These are phyloP conservation scores for Podospora tetraspora DNA, from an alignment of 495 filamentous ascomycete genomes.

Conservation along the genomic window DNA sequence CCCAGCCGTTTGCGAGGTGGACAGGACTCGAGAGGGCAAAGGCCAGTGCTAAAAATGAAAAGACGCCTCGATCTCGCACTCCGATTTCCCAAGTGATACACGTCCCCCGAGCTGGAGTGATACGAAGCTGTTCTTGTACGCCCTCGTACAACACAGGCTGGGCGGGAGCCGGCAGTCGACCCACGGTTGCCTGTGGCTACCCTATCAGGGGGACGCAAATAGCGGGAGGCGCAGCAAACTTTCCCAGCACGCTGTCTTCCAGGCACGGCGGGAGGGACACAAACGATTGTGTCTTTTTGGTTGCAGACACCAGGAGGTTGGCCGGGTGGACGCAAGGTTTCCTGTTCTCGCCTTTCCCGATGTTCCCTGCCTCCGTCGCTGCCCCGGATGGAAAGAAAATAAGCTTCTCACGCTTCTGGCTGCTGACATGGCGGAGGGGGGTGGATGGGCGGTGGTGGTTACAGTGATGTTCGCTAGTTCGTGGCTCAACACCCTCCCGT, in stretches of 20 bases:
- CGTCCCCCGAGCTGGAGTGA: neutral
- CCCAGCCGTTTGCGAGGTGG: neutral
- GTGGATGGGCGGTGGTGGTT: neutral
- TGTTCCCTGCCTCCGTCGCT: neutral
- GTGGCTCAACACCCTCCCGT: neutral
- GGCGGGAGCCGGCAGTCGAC: neutral
- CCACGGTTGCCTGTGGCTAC: neutral
- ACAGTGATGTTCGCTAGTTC: neutral
- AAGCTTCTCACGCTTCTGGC: neutral
- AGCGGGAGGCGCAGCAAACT: neutral
- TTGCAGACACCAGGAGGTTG: neutral
- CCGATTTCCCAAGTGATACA: neutral
- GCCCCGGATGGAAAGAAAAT: neutral
- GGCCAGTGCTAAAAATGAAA: neutral
- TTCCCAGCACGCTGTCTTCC: neutral
- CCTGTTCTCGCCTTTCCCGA: neutral
- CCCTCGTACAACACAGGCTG: neutral
- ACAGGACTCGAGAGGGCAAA: neutral
- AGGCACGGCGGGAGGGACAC: neutral
- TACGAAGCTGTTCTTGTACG: neutral
- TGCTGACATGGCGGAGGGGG: neutral
- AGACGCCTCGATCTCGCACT: neutral
- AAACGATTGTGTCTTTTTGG: neutral
- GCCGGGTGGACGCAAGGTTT: neutral
- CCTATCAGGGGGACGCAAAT: neutral